Base-by-base conservation (phyloP, 352 stramenopile species). In the Phytopythium boreale region DNA sequence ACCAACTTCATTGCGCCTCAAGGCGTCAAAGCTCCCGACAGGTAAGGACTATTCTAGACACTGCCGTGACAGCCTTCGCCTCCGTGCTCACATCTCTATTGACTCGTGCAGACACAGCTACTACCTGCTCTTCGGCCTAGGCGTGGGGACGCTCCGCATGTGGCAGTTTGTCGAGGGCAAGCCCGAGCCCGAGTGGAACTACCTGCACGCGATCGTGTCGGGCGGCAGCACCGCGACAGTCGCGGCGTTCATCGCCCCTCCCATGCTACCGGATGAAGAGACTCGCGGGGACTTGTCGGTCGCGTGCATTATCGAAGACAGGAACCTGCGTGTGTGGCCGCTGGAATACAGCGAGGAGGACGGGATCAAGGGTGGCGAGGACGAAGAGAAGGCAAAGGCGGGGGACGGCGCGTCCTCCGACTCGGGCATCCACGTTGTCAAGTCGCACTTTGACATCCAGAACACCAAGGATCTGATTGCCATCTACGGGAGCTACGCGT, bases 51-150 rank as follows among this genome's bases (percentile, higher is more conserved):
- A 24, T 47, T n/a, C 19, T 47, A 17, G 14, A 12, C 20, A 46
- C 4, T 36, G 31, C 15, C 24, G 27, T 59, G 19, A 17, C 8
- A 29, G 29, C 11, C 41, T 22, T 19, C 31, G 2, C 7, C 24
- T 39, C 11, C 4, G 39, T 7, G 12, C 55, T 47, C 24, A 44
- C 19, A 10, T 50, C 24, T 60, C 10, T 34, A n/a, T 60, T 60
- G 31, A 37, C 8, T 57, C 43, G 11, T 12, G 11, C 26, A 56
- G 59, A 26, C 56, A 61, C 39, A 61, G 56, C 20, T 95, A 95
- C 68, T 95, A 89, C 51, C 52, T 95, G 12, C 37, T 93, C 24
- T 84, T 73, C 51, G 87, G 87, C 10, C 76, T 95, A 11, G 87
- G 87, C 44, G 74, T 95, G 55, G 81, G 80, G 14, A 88, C 68